A percentile compares a stretch with the other conserved stretches of the same genome.
These are phyloP conservation scores for Zasmidium cellare DNA, from an alignment of 2,329 filamentous ascomycete species.

Conservation along the genomic window DNA sequence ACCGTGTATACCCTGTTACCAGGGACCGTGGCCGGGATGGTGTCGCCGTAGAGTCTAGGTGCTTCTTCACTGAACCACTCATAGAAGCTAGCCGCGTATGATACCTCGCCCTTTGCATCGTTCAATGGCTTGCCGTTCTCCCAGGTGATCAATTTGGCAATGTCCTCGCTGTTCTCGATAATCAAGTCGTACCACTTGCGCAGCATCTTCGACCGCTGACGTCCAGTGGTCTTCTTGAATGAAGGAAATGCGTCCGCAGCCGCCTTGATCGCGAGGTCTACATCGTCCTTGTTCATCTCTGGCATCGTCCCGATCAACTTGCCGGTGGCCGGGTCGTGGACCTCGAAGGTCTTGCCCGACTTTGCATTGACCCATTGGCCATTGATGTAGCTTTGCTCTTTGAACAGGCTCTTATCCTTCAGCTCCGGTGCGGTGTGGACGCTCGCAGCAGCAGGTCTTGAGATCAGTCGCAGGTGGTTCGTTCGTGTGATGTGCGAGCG, in stretches of 20 bases:
- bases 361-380: conserved; percentile 86
- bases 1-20: conserved; percentile 75
- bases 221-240: conserved; percentile 71
- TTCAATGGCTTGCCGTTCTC: conserved; percentile 85
- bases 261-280: conserved; percentile 78
- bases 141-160: conserved; percentile 81
- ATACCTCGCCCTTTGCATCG: conserved; percentile 71
- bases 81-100: conserved; percentile 73
- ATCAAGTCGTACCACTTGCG: conserved; percentile 81
- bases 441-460: conserved; percentile 14
- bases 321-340: conserved; percentile 81
- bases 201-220: conserved; percentile 72
- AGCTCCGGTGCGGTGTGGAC: conserved; percentile 34
- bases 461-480: conserved; percentile 22
- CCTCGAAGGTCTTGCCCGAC: conserved; percentile 89
- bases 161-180: conserved; percentile 74
- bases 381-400: conserved; percentile 82
- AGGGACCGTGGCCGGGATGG: conserved; percentile 67
- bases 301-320: conserved; percentile 79
- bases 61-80: conserved; percentile 84
- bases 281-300: conserved; percentile 78
- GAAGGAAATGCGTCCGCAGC: conserved; percentile 72
- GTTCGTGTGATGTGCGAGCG: conserved; percentile 25
- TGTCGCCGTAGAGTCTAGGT: conserved; percentile 70
- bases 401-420: conserved; percentile 65